phyloP scores from a whole-genome alignment of 2,329 filamentous ascomycete species.

The Colletotrichum noveboracense region DNA sequence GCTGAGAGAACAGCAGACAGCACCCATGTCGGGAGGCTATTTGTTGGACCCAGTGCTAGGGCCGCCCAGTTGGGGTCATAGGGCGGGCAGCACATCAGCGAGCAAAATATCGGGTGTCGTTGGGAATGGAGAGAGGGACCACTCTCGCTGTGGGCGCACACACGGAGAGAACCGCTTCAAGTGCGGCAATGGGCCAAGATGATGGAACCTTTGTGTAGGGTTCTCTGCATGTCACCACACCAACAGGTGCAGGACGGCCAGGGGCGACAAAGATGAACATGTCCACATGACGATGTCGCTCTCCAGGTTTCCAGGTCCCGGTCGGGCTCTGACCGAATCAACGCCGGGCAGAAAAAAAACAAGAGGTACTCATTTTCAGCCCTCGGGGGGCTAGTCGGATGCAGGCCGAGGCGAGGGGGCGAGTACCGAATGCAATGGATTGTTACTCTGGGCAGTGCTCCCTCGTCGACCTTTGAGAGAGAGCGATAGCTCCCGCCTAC shows the following conservation, averaged over 20 bases:
- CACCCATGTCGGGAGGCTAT: conserved; percentile 16
- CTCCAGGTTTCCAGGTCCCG: neutral
- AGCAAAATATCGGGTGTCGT: neutral
- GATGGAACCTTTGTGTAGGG: conserved; percentile 8
- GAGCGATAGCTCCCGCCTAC: neutral
- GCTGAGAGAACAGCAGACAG: neutral
- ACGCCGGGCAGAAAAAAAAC: neutral
- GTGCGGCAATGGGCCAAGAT: neutral
- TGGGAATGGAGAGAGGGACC: conserved; percentile 2
- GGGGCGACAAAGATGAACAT: neutral
- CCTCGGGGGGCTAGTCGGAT: neutral
- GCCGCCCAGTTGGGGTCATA: conserved; percentile 2
- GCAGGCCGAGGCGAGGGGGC: neutral
- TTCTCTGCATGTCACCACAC: conserved; percentile 17
- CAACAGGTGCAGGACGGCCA: neutral
- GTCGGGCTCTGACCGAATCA: neutral
- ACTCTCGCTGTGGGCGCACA: neutral
- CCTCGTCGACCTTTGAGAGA: neutral
- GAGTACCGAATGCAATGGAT: conserved; percentile 5
- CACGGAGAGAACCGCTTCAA: conserved; percentile 6
- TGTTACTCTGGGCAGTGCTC: conserved; percentile 12
- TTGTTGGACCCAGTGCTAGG: conserved; percentile 12
- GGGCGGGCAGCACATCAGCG: conserved; percentile 1
- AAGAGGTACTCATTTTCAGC: neutral
- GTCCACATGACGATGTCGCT: conserved; percentile 13